Conservation (phyloP, 2,329 filamentous ascomycete species). For the Trichoderma endophyticum region DNA sequence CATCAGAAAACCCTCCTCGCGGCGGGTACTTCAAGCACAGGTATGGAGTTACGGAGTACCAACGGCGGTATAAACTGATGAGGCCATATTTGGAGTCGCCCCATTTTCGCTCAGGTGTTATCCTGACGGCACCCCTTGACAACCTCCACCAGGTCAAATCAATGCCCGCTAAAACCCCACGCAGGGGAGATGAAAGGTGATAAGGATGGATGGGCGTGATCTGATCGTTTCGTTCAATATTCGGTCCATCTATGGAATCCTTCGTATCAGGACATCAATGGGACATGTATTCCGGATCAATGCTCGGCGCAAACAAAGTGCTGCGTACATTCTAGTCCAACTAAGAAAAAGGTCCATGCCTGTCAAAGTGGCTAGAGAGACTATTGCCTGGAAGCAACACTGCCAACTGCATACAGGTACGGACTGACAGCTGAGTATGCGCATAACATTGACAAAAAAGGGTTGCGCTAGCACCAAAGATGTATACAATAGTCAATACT, state of each 20-base stretch:
- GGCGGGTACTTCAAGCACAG: background rate
- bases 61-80: background rate
- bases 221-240: background rate
- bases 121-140: conserved; percentile 5
- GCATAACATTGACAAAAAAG: background rate
- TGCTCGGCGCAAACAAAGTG: background rate
- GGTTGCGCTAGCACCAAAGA: background rate
- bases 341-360: background rate
- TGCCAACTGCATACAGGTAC: background rate
- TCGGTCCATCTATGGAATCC: background rate
- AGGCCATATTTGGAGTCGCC: background rate
- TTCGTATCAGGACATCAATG: background rate
- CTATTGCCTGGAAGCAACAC: background rate
- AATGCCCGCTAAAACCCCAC: background rate
- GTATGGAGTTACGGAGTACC: background rate
- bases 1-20: background rate
- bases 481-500: background rate
- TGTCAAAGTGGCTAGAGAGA: background rate
- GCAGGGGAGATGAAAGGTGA: background rate
- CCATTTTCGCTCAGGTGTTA: conserved; percentile 8
- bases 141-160: conserved; percentile 5
- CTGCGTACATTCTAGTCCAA: conserved; percentile 7
- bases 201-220: background rate
- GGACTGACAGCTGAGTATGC: background rate
- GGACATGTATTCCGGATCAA: background rate